A percentile compares a stretch with the other conserved stretches of the same genome.
phyloP scores from a whole-genome alignment of 176 grass and related monocot species.

The Dactylis glomerata region DNA sequence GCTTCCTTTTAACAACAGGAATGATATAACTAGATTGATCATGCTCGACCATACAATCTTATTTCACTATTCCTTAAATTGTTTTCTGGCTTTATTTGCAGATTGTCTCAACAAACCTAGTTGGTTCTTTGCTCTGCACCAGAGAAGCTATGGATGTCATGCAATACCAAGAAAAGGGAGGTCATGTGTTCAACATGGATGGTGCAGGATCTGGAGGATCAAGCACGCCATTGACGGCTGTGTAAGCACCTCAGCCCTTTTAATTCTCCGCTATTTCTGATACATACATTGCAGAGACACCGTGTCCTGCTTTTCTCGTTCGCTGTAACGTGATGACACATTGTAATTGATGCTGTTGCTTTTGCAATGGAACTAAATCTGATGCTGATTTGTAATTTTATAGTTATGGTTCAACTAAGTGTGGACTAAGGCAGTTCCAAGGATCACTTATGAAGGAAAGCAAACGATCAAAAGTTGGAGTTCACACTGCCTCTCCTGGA shows the following conservation, averaged over 20 bases:
- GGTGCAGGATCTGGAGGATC: conserved; percentile 96
- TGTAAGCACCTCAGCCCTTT: conserved; percentile 52
- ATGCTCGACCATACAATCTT: background rate
- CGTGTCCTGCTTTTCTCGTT: background rate
- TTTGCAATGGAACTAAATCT: conserved; percentile 25
- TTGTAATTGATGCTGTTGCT: background rate
- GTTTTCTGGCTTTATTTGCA: conserved; percentile 22
- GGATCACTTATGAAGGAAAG: conserved; percentile 89
- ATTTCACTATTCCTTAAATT: conserved; percentile 5
- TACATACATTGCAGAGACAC: background rate
- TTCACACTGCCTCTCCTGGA: conserved; percentile 96
- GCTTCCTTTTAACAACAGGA: background rate
- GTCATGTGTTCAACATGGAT: conserved; percentile 98
- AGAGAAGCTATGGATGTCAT: conserved; percentile 94
- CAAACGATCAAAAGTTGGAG: conserved; percentile 86
- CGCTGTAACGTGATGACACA: conserved; percentile 6
- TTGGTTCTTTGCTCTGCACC: conserved; percentile 90
- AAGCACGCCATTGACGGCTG: conserved; percentile 96
- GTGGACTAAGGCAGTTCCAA: conserved; percentile 90
- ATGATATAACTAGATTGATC: background rate
- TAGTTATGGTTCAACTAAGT: conserved; percentile 99
- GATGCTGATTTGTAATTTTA: conserved; percentile 22
- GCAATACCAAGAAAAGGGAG: conserved; percentile 75
- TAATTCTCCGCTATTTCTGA: background rate
- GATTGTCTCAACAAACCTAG: conserved; percentile 97